A percentile compares a stretch with the other conserved stretches of the same genome.
These are phyloP conservation scores for Pseudocercospora fuligena DNA, from an alignment of 2,329 filamentous ascomycete genomes.

Conservation along the genomic window DNA sequence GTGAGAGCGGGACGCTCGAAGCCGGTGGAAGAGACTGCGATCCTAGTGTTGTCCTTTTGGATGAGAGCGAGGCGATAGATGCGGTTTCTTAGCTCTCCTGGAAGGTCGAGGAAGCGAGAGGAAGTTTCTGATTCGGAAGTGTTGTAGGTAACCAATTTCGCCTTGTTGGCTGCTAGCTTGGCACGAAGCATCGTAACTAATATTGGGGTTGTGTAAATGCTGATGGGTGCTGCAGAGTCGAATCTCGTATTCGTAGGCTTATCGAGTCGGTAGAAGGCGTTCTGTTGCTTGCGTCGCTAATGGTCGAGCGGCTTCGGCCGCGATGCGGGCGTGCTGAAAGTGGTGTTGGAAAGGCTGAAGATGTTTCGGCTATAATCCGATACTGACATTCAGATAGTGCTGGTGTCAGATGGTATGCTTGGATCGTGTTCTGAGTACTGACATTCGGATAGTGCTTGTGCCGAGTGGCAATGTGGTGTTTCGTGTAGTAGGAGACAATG, in stretches of 20 bases:
- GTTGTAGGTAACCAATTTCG: neutral
- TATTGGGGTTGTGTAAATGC: too few relatives aligned
- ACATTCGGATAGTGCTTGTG: neutral
- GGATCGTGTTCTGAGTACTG: neutral
- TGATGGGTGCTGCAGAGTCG: too few relatives aligned
- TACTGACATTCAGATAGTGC: too few relatives aligned
- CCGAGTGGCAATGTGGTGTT: neutral
- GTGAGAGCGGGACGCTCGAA: neutral
- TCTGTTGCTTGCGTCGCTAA: neutral
- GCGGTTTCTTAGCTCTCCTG: constrained; percentile 24
- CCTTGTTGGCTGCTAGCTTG: neutral
- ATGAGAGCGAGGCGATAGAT: constrained; percentile 24
- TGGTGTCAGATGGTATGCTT: too few relatives aligned
- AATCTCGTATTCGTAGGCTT: neutral
- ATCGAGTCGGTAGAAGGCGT: neutral
- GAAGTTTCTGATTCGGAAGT: neutral
- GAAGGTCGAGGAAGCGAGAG: constrained; percentile 17
- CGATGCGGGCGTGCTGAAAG: neutral
- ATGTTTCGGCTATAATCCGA: neutral
- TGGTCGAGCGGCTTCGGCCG: neutral
- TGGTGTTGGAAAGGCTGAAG: neutral
- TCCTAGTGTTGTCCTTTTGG: neutral
- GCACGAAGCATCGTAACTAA: neutral
- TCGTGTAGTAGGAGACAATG: neutral
- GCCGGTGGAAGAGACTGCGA: neutral